Percentiles rank a stretch among this genome's conserved stretches.
These are phyloP conservation scores for Rhodomyrtus psidioides DNA, from an alignment of 441 rosid genomes.

Conservation along the genomic window DNA sequence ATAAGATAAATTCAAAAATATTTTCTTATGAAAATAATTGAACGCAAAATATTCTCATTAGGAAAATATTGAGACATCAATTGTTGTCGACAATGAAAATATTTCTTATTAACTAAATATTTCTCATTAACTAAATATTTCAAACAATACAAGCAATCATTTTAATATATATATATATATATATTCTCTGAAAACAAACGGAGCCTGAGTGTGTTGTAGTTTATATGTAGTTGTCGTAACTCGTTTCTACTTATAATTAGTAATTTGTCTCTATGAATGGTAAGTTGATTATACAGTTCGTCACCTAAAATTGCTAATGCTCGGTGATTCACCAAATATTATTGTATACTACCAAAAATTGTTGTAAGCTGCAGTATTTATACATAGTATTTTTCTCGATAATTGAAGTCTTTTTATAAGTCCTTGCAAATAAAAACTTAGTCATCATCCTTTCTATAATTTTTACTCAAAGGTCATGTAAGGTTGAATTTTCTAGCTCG, in stretches of 20 bases:
- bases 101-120: too few relatives aligned
- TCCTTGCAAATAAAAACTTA: neutral
- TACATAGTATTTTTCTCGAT: neutral
- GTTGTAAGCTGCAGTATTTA: neutral
- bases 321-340: neutral
- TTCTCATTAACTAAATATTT: too few relatives aligned
- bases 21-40: too few relatives aligned
- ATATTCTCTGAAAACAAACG: too few relatives aligned
- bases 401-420: neutral
- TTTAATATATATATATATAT: too few relatives aligned
- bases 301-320: neutral
- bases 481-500: neutral
- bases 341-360: neutral
- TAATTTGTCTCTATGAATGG: neutral
- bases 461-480: neutral
- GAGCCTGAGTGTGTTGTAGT: accelerated
- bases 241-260: neutral
- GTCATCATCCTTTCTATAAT: neutral
- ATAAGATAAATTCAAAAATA: too few relatives aligned
- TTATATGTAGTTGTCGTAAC: neutral
- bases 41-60: too few relatives aligned
- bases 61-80: too few relatives aligned
- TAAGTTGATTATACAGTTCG: neutral
- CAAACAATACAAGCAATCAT: too few relatives aligned
- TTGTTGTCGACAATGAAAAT: too few relatives aligned